Evolutionary conservation across 2,329 filamentous ascomycete species (phyloP), one percentile per base, ranked within the genome.

Genomic region (Nemania diffusa): DNA sequence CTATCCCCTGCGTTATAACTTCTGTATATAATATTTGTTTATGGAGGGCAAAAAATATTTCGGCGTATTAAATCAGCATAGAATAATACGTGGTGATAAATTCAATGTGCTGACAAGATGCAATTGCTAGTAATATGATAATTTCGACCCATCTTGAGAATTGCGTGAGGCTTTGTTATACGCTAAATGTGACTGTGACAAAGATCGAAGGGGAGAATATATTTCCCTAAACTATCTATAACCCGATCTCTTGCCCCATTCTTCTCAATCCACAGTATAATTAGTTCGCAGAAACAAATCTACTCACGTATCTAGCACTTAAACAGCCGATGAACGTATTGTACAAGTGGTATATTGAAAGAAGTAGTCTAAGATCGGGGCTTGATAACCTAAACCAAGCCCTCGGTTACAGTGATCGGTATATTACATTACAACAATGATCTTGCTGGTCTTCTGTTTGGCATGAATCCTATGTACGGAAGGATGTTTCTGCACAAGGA

Each of bases 401-500:
- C 9, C 1, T 27, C 7, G 11, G 62, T 15, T 37, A 27, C 48
- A 29, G 15, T 27, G 22, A 51, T 29, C 24, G 13, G 27, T 48
- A 15, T 20, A 46, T 51, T 59, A 51, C 50, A 22, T 50, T 32
- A 51, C 29, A 51, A 17, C 13, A 15, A 46, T 50, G 15, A 37
- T 27, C n/a, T 27, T 56, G 20, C 37, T 50, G 27, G 20, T 26
- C 32, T 32, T 29, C 53, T 22, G 40, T 50, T 51, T 17, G 13
- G 37, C 56, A n/a, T 48, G 62, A 17, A 26, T 48, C 55, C 32
- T 65, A 40, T 24, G 17, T 17, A 52, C n/a, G 5, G 44, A 29
- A 29, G 20, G 11, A 55, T 58, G 50, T 42, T 59, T 65, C 26
- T 56, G 53, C 46, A 59, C 48, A 50, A 22, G 8, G 51, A 40